A percentile compares a stretch with the other conserved stretches of the same genome.
Conservation (phyloP, 495 filamentous ascomycete species). For the Cercophora samala region DNA sequence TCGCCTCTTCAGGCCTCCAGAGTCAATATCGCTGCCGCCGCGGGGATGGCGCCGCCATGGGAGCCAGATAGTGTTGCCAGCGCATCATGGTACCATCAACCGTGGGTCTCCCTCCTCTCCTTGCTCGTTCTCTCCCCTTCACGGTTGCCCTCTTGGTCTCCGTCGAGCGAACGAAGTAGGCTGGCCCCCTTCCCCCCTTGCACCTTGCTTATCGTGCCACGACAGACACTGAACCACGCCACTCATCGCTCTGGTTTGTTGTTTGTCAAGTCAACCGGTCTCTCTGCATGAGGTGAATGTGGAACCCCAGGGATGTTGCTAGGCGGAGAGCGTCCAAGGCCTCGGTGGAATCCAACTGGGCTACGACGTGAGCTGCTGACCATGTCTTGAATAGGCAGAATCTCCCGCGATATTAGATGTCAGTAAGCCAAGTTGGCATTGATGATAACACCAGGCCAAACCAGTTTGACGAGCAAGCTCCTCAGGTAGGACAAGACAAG, state of each 20-base stretch:
- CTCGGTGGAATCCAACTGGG: slow-evolving; percentile 17
- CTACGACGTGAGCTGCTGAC: slow-evolving; percentile 25
- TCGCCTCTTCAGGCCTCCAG: slow-evolving; percentile 14
- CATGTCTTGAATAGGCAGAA: slow-evolving; percentile 27
- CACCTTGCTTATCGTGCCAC: slow-evolving; percentile 21
- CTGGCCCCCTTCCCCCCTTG: slow-evolving; percentile 7
- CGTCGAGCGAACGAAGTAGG: slow-evolving; percentile 10
- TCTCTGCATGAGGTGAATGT: not conserved
- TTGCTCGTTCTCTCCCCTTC: slow-evolving; percentile 4
- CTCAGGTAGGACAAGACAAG: not conserved
- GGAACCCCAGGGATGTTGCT: not conserved
- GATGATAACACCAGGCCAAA: slow-evolving; percentile 4
- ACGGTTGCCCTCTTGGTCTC: slow-evolving; percentile 11
- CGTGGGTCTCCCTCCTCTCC: slow-evolving; percentile 13
- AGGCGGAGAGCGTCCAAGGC: not conserved
- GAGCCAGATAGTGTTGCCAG: slow-evolving; percentile 27
- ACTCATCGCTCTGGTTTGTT: slow-evolving; percentile 17
- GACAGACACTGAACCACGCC: slow-evolving; percentile 27
- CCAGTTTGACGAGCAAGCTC: not conserved
- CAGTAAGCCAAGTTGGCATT: slow-evolving; percentile 5
- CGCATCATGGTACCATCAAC: slow-evolving; percentile 29
- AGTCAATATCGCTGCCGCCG: slow-evolving; percentile 9
- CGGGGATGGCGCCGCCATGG: slow-evolving; percentile 13
- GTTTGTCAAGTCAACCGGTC: not conserved
- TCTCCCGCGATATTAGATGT: slow-evolving; percentile 23